Evolutionary conservation across 148 eudicot species (phyloP).

Genomic region (Dysphania ambrosioides): DNA sequence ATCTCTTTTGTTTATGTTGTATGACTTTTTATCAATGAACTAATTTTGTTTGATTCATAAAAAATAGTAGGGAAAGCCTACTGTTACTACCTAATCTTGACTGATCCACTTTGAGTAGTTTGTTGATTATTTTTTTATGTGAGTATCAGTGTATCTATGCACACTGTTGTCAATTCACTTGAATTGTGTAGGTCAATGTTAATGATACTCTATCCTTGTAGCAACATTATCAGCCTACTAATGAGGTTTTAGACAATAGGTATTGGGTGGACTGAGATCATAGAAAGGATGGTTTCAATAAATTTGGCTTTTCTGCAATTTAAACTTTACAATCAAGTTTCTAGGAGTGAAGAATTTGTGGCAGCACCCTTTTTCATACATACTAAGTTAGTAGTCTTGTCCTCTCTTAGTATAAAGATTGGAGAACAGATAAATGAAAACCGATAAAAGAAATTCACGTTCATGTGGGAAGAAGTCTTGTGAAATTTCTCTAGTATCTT

Average conservation of each 20-base stretch:
- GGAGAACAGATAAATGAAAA: background rate
- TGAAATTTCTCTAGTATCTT: background rate
- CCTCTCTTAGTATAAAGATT: background rate
- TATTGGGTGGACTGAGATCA: background rate
- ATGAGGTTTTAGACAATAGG: background rate
- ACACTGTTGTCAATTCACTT: background rate
- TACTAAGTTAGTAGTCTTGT: constrained; percentile 51
- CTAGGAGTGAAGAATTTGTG: constrained; percentile 70
- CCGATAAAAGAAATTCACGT: background rate
- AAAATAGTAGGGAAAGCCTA: no score
- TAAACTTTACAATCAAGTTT: constrained; percentile 24
- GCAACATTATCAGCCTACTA: background rate
- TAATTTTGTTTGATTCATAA: no score
- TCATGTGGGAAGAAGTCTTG: background rate
- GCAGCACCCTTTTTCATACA: constrained; percentile 84
- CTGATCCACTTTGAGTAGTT: background rate
- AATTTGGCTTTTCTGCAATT: background rate
- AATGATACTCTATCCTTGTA: background rate
- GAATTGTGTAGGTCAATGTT: background rate
- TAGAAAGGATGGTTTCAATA: background rate
- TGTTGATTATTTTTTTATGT: background rate
- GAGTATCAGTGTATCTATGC: no score
- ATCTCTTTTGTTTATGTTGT: no score
- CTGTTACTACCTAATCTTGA: background rate
- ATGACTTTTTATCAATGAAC: no score